These are phyloP conservation scores for Phytopythium aichiense DNA, from an alignment of 352 stramenopile species.

Conservation along the genomic window DNA sequence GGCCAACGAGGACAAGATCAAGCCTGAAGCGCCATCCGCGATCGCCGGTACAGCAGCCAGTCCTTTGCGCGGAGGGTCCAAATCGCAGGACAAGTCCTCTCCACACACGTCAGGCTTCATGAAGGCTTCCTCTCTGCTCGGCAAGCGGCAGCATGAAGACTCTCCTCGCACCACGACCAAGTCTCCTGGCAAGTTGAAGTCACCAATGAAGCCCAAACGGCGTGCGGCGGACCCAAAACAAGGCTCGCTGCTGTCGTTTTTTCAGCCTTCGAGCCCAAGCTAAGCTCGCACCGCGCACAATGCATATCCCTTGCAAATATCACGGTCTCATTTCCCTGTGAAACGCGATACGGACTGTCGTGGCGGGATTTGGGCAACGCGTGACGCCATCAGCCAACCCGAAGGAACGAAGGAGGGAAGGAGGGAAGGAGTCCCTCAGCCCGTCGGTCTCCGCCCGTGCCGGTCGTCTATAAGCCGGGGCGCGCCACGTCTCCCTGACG, in stretches of 20 bases:
- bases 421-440: not conserved
- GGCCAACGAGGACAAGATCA: constrained; percentile 17
- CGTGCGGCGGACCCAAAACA: constrained; percentile 22
- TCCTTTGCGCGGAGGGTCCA: not conserved
- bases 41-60: not conserved
- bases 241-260: constrained; percentile 41
- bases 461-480: not conserved
- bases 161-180: constrained; percentile 11
- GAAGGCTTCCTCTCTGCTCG: constrained; percentile 41
- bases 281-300: constrained; percentile 9
- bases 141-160: constrained; percentile 18
- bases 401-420: not conserved
- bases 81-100: constrained; percentile 6
- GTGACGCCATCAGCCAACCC: constrained; percentile 5
- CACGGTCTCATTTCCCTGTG: not conserved
- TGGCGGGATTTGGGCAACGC: constrained; percentile 5
- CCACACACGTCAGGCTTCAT: constrained; percentile 21
- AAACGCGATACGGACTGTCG: constrained; percentile 13
- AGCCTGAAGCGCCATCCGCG: not conserved
- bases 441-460: not conserved
- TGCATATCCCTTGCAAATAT: not conserved
- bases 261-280: constrained; percentile 34
- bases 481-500: not conserved
- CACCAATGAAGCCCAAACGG: constrained; percentile 8
- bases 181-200: constrained; percentile 5